Conservation (phyloP, 1,284 basidiomycete species). For the Ceratobasidium sp. region DNA sequence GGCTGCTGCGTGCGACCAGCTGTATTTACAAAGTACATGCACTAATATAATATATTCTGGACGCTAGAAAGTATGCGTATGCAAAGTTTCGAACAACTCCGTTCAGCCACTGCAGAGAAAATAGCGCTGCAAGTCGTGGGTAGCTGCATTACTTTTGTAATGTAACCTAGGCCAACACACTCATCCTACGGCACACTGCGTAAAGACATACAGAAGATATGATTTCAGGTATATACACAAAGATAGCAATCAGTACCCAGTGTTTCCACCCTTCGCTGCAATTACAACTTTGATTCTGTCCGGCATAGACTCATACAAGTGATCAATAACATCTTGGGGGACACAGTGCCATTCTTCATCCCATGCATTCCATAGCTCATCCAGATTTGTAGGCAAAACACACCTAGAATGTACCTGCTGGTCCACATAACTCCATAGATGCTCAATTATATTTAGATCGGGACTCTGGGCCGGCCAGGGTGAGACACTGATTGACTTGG, state of each 20-base stretch:
- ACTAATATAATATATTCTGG: background rate
- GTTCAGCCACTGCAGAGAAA: background rate
- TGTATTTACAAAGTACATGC: background rate
- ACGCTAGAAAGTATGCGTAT: background rate
- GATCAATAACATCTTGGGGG: slow-evolving; percentile 19
- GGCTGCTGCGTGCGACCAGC: background rate
- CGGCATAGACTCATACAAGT: slow-evolving; percentile 15
- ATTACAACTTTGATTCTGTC: slow-evolving; percentile 5
- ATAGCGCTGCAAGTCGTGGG: background rate
- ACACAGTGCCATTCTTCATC: slow-evolving; percentile 16
- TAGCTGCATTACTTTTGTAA: slow-evolving; percentile 41
- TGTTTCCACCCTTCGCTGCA: slow-evolving; percentile 1
- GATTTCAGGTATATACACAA: background rate
- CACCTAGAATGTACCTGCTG: slow-evolving; percentile 2
- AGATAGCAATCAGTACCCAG: background rate
- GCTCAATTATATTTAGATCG: slow-evolving; percentile 16
- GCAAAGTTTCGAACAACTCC: background rate
- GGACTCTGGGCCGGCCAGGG: slow-evolving; percentile 23
- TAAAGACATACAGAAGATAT: background rate
- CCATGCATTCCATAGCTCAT: slow-evolving; percentile 28
- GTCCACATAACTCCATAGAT: slow-evolving; percentile 29
- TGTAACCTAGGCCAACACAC: background rate
- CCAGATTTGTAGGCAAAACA: slow-evolving; percentile 9
- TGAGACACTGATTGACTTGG: slow-evolving; percentile 15
- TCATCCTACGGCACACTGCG: background rate